These are phyloP conservation scores for Prunus armeniaca DNA, from an alignment of 306 rosid species.

Conservation along the genomic window DNA sequence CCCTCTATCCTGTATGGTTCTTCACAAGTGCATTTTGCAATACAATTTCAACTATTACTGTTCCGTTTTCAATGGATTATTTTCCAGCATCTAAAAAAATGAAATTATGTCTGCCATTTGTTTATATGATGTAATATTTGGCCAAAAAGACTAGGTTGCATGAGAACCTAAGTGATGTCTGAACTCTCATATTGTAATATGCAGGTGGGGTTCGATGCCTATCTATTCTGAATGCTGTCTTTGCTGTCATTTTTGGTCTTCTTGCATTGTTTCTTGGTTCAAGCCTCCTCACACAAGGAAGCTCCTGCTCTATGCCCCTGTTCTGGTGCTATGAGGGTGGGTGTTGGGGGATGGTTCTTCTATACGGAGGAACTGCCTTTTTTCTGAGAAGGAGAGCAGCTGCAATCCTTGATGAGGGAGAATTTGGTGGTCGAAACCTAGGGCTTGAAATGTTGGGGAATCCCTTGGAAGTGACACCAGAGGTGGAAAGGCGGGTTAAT, in stretches of 20 bases:
- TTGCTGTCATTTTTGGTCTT: conserved; percentile 77
- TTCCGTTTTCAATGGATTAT: no score
- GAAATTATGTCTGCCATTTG: background rate
- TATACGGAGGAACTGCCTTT: conserved; percentile 84
- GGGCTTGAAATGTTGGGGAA: conserved; percentile 94
- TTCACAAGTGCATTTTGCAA: no score
- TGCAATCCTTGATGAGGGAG: conserved; percentile 66
- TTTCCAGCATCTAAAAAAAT: no score
- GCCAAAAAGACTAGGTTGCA: conserved; percentile 2
- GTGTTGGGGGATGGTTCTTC: conserved; percentile 77
- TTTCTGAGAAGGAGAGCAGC: conserved; percentile 77
- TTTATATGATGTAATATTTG: background rate
- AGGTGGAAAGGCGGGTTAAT: conserved; percentile 73
- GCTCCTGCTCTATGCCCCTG: conserved; percentile 79
- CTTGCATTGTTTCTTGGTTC: conserved; percentile 95
- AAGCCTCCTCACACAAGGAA: conserved; percentile 78
- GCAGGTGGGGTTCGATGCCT: conserved; percentile 95
- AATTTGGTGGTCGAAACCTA: conserved; percentile 50
- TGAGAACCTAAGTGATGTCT: conserved; percentile 2
- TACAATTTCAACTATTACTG: no score
- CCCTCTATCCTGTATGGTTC: no score
- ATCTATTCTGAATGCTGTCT: conserved; percentile 69
- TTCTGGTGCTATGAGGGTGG: conserved; percentile 92
- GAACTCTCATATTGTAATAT: conserved; percentile 24
- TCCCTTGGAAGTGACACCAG: conserved; percentile 77